Evolutionary conservation across 2,329 filamentous ascomycete genomes (phyloP).

Genomic region (Myriosclerotinia curreyana): DNA sequence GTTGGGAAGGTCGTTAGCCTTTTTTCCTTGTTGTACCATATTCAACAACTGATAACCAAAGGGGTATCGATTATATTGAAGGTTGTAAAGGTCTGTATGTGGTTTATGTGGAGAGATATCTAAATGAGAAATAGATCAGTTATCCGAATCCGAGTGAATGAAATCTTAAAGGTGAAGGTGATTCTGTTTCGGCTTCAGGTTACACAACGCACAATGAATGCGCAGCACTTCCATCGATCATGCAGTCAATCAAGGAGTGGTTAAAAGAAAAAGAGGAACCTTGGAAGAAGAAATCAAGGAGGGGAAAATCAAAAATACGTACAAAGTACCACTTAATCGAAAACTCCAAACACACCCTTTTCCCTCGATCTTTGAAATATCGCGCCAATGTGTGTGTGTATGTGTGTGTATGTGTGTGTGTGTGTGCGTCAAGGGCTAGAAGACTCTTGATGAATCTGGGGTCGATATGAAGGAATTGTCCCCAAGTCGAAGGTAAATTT

Average conservation of each 20-base stretch:
- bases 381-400: conserved; percentile 26
- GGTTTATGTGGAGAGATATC: conserved; percentile 17
- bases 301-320: conserved; percentile 3
- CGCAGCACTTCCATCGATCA: conserved; percentile 8
- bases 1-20: conserved; percentile 42
- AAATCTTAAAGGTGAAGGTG: neutral
- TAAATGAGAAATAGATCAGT: conserved; percentile 2
- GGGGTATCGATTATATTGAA: conserved; percentile 13
- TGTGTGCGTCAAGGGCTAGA: conserved; percentile 18
- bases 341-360: conserved; percentile 24
- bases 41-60: conserved; percentile 42
- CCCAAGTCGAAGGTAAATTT: conserved; percentile 27
- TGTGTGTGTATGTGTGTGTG: conserved; percentile 4
- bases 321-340: conserved; percentile 29
- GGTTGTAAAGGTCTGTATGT: neutral
- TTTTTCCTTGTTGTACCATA: conserved; percentile 56
- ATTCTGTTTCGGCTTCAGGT: neutral
- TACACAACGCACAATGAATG: conserved; percentile 19
- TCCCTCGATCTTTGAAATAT: conserved; percentile 23
- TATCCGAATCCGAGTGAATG: neutral
- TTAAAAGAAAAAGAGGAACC: neutral
- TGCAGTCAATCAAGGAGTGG: neutral
- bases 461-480: conserved; percentile 29
- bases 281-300: neutral
- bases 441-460: conserved; percentile 30